Base-by-base conservation (phyloP, 371 early-diverging fungal genomes). In the Mucor ambiguus region DNA sequence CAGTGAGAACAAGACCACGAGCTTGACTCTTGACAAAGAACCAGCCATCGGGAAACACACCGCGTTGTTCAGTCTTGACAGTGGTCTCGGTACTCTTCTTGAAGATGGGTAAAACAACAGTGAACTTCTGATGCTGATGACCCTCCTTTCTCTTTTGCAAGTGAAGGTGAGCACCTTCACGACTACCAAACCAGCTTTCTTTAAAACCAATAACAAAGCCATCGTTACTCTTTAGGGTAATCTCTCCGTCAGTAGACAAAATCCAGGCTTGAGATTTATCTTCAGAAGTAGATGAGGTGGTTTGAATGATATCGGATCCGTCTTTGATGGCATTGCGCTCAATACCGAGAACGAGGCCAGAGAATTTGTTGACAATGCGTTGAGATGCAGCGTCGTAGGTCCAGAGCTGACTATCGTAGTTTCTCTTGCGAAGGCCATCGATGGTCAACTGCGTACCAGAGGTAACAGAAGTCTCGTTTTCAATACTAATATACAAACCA, bases 1-100 rank as follows among this genome's bases (percentile, higher is more conserved):
- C 79, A 37, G 84, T 80, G 26, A 87, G 70, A 38, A 84, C 84
- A 5, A 79, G 68, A 44, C 78, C 76, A 11, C 74, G 77, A 16
- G 78, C 80, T 67, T 67, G 88, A 76, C 79, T 84, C 71, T 86
- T 88, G 69, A 88, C 78, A 69, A 86, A 88, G 77, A 88, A 87
- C 80, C 83, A 86, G 43, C 82, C 81, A 24, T 75, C 72, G 38
- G 88, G 88, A 76, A 88, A 88, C 52, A 77, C 69, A 35, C 74
- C 73, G 12, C 60, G 58, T 6, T 56, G 65, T 48, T 76, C 74
- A 43, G 61, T 48, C 30, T 69, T 62, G 33, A 68, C 62, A 14
- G 52, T 37, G 28, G 59, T 59, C 14, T 63, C 61, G 1, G 61
- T 58, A 11, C 63, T 59, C 41, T 76, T 80, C 37, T 77, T 82